Percentiles rank a stretch among this genome's conserved stretches.
Evolutionary conservation across 2,329 filamentous ascomycete species (phyloP).

Genomic region (Camillea tinctor): DNA sequence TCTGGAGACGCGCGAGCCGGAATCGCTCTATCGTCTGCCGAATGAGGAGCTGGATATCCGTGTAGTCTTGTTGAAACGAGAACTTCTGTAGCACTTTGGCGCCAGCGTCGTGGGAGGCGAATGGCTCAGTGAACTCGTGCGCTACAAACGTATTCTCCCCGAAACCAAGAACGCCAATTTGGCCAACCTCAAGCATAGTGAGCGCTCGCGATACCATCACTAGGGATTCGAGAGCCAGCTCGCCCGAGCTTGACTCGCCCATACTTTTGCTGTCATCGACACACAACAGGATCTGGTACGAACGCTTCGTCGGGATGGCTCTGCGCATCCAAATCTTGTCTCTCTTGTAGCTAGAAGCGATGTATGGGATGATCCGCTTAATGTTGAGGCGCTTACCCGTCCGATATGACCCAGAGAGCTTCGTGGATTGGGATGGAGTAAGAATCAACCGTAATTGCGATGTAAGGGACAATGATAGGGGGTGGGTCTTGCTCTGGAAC

Average conservation of each 20-base stretch:
- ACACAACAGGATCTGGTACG: slow-evolving; percentile 95
- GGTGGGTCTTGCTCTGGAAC: slow-evolving; percentile 81
- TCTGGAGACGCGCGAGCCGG: slow-evolving; percentile 67
- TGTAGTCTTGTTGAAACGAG: slow-evolving; percentile 79
- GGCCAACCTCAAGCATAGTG: slow-evolving; percentile 89
- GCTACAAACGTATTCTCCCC: slow-evolving; percentile 80
- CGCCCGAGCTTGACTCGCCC: slow-evolving; percentile 74
- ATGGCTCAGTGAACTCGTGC: slow-evolving; percentile 80
- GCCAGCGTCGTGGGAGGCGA: slow-evolving; percentile 73
- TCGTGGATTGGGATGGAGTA: slow-evolving; percentile 89
- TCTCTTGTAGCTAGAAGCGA: slow-evolving; percentile 95
- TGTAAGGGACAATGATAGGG: slow-evolving; percentile 83
- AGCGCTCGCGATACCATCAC: slow-evolving; percentile 86
- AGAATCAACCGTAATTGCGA: slow-evolving; percentile 96
- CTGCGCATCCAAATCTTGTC: slow-evolving; percentile 99
- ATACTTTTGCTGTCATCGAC: slow-evolving; percentile 96
- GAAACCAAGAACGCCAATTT: slow-evolving; percentile 89
- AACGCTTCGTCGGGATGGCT: slow-evolving; percentile 84
- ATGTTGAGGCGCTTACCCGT: slow-evolving; percentile 98
- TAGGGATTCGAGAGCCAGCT: slow-evolving; percentile 88
- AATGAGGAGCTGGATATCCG: slow-evolving; percentile 79
- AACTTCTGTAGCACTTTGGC: slow-evolving; percentile 84
- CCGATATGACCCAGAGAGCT: slow-evolving; percentile 93
- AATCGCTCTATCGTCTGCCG: slow-evolving; percentile 78
- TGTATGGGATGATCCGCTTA: slow-evolving; percentile 99